Conservation (phyloP, 306 rosid species). For the Prunus mume region DNA sequence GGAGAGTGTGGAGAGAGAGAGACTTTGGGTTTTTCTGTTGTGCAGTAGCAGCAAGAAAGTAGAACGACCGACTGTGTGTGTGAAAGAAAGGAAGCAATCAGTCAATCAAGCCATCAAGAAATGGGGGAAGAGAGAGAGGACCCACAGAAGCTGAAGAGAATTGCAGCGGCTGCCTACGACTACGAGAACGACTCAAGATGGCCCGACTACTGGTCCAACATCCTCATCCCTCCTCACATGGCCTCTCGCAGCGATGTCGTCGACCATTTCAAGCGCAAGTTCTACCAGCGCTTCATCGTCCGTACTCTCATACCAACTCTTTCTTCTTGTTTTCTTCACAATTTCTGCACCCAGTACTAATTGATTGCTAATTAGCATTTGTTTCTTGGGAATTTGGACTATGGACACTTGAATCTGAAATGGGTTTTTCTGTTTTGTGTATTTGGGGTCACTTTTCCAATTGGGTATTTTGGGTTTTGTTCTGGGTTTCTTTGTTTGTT, state of each 20-base stretch:
- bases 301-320: constrained; percentile 21
- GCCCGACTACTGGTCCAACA: constrained; percentile 89
- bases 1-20: neutral
- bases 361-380: neutral
- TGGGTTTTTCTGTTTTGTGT: constrained; percentile 8
- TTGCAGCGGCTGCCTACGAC: constrained; percentile 81
- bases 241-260: constrained; percentile 68
- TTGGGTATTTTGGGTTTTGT: neutral
- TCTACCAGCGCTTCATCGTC: constrained; percentile 79
- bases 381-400: constrained; percentile 5
- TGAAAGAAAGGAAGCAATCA: neutral
- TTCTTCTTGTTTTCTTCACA: neutral
- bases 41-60: neutral
- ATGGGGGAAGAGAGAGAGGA: constrained; percentile 79
- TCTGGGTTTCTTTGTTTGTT: neutral
- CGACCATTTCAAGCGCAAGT: constrained; percentile 83
- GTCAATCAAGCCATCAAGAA: neutral
- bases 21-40: neutral
- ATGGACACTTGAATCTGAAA: constrained; percentile 1
- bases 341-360: neutral
- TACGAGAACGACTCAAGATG: constrained; percentile 84
- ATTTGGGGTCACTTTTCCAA: neutral
- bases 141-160: constrained; percentile 66
- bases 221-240: constrained; percentile 85
- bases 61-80: neutral